Percentiles rank a stretch among this genome's conserved stretches.
Conservation (phyloP, 768 basidiomycete species). For the Russula griseocarnosa region DNA sequence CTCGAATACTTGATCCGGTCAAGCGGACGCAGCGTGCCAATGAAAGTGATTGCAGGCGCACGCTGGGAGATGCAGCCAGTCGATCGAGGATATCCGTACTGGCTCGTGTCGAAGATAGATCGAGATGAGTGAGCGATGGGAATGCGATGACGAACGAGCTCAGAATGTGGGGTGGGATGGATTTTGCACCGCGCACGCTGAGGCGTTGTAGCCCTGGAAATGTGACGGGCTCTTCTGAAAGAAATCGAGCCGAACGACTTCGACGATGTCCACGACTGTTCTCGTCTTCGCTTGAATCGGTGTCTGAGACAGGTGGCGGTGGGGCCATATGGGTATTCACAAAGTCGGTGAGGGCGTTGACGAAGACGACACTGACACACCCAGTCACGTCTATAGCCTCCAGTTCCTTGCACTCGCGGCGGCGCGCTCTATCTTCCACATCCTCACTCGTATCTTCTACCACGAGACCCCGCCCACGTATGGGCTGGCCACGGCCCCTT, state of each 20-base stretch:
- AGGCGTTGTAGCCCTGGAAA: constrained; percentile 75
- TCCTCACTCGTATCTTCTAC: constrained; percentile 56
- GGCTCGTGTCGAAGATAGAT: constrained; percentile 71
- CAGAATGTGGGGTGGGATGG: constrained; percentile 63
- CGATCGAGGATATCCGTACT: constrained; percentile 68
- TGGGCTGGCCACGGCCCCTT: constrained; percentile 62
- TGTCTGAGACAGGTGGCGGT: constrained; percentile 41
- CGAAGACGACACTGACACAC: constrained; percentile 89
- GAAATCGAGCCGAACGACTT: constrained; percentile 35
- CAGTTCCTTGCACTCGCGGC: constrained; percentile 51
- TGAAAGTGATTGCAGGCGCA: constrained; percentile 73
- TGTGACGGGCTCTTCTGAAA: constrained; percentile 48
- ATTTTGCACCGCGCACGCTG: constrained; percentile 77
- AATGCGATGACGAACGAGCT: constrained; percentile 74
- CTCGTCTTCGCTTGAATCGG: constrained; percentile 44
- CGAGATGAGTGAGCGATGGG: constrained; percentile 61
- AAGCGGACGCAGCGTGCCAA: constrained; percentile 83
- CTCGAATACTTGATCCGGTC: constrained; percentile 70
- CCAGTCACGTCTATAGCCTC: constrained; percentile 93
- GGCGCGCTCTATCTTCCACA: constrained; percentile 72
- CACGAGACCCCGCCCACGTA: constrained; percentile 56
- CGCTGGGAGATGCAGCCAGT: constrained; percentile 57
- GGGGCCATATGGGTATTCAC: constrained; percentile 60
- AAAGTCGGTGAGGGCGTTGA: constrained; percentile 79
- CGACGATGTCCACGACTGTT: constrained; percentile 26